phyloP scores from a whole-genome alignment of 2,329 filamentous ascomycete genomes.

The Capronia coronata region DNA sequence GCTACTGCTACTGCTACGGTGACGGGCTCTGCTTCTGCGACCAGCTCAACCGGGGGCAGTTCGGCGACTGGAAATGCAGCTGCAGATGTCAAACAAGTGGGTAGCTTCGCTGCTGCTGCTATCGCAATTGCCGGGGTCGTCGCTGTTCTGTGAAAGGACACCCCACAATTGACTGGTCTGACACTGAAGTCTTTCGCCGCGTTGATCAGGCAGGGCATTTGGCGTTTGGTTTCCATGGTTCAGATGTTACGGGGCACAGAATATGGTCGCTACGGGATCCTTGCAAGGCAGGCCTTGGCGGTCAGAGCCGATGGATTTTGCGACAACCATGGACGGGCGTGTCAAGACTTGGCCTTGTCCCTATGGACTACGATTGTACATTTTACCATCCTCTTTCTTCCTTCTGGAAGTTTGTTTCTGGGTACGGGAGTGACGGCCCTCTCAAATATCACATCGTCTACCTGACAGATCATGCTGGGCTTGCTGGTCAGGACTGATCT shows the following conservation, averaged over 20 bases:
- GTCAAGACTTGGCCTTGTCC: too few species aligned
- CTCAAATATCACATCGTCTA: neutral
- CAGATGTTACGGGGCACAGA: too few species aligned
- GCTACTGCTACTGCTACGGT: slow-evolving; percentile 16
- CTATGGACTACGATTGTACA: too few species aligned
- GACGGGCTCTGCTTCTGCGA: slow-evolving; percentile 21
- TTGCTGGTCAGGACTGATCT: neutral
- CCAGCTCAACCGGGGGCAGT: slow-evolving; percentile 27
- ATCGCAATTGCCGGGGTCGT: slow-evolving; percentile 39
- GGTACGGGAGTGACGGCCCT: too few species aligned
- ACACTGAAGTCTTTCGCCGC: too few species aligned
- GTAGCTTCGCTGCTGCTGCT: slow-evolving; percentile 33
- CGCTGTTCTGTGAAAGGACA: slow-evolving; percentile 35
- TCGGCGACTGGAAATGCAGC: slow-evolving; percentile 33
- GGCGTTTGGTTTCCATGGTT: neutral
- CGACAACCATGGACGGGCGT: too few species aligned
- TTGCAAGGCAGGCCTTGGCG: too few species aligned
- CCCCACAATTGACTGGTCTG: neutral
- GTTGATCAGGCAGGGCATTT: neutral
- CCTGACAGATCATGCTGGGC: neutral
- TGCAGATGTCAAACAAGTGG: slow-evolving; percentile 30
- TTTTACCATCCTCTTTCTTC: too few species aligned
- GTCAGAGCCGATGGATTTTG: too few species aligned
- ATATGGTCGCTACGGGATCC: too few species aligned
- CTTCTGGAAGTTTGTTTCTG: too few species aligned